Conservation (phyloP, 2,329 filamentous ascomycete genomes). For the Colletotrichum orchidophilum region DNA sequence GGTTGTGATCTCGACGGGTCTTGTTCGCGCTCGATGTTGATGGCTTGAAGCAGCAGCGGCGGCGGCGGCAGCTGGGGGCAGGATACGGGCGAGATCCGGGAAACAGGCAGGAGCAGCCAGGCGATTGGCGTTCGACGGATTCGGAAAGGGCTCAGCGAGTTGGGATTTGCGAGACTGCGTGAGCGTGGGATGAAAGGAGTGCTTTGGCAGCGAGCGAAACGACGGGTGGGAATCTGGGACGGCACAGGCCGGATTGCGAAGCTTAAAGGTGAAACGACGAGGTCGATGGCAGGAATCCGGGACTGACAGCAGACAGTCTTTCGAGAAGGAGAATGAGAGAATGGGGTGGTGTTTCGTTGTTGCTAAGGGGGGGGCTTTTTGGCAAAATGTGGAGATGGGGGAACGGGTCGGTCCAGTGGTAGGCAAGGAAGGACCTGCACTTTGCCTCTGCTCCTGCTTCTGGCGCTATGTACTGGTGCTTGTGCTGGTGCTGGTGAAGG, state of each 20-base stretch:
- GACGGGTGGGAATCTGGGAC: slow-evolving; percentile 30
- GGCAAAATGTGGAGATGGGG: slow-evolving; percentile 34
- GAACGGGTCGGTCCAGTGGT: slow-evolving; percentile 27
- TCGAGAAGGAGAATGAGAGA: slow-evolving; percentile 33
- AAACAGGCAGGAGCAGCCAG: slow-evolving; percentile 5
- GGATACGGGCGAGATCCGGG: slow-evolving; percentile 13
- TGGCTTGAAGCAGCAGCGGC: slow-evolving; percentile 15
- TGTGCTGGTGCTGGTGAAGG: background rate
- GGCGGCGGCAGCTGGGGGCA: background rate
- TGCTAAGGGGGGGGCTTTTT: slow-evolving; percentile 34
- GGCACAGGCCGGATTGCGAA: slow-evolving; percentile 34
- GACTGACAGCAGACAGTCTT: slow-evolving; percentile 34
- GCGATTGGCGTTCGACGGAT: slow-evolving; percentile 9
- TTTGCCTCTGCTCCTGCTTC: background rate
- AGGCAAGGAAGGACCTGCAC: background rate
- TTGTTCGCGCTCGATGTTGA: slow-evolving; percentile 22
- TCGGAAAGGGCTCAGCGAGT: slow-evolving; percentile 9
- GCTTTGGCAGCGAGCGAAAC: slow-evolving; percentile 29
- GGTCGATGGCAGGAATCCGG: slow-evolving; percentile 33
- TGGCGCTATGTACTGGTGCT: background rate
- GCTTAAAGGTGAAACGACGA: slow-evolving; percentile 35
- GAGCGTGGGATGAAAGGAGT: background rate
- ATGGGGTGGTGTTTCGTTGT: slow-evolving; percentile 34
- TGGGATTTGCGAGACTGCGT: background rate
- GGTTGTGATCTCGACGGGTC: background rate